Evolutionary conservation across 805 yeast genomes (phyloP).

Genomic region (Teunomyces lycoperdinae): DNA sequence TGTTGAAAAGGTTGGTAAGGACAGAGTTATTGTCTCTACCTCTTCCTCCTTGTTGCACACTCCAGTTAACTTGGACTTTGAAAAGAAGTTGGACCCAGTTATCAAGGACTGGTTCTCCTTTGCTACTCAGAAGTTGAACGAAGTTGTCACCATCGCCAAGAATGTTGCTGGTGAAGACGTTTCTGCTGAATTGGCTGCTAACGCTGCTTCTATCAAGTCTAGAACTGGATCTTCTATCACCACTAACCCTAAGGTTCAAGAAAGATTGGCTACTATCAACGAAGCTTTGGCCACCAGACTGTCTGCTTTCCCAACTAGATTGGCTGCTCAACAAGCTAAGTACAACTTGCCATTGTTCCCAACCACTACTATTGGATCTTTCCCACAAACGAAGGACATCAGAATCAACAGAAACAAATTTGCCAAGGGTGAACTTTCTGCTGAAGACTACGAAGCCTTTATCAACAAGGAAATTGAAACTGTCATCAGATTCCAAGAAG

Average conservation of each 20-base stretch:
- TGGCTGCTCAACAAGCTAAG: constrained; percentile 78
- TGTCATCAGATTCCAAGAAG: constrained; percentile 99
- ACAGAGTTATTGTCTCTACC: constrained; percentile 85
- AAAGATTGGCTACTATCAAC: constrained; percentile 76
- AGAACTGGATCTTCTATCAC: constrained; percentile 87
- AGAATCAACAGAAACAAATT: constrained; percentile 98
- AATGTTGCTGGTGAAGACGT: constrained; percentile 83
- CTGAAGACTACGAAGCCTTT: constrained; percentile 93
- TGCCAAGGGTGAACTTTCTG: constrained; percentile 92
- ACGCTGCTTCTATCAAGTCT: constrained; percentile 80
- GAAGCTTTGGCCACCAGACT: constrained; percentile 79
- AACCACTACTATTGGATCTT: constrained; percentile 99
- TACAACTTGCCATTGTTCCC: constrained; percentile 98
- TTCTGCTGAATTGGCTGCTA: constrained; percentile 72
- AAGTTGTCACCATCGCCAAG: constrained; percentile 89
- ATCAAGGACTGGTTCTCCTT: constrained; percentile 98
- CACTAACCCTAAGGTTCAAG: constrained; percentile 86
- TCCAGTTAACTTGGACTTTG: constrained; percentile 93
- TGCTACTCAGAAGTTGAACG: constrained; percentile 92
- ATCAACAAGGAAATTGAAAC: constrained; percentile 94
- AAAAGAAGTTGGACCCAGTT: constrained; percentile 84
- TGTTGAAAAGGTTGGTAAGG: constrained; percentile 78
- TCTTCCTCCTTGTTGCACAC: constrained; percentile 97
- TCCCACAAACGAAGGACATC: constrained; percentile 99
- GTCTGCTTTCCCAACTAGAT: constrained; percentile 82